phyloP scores from a whole-genome alignment of 768 basidiomycete genomes.

The Calocybe cyanea region DNA sequence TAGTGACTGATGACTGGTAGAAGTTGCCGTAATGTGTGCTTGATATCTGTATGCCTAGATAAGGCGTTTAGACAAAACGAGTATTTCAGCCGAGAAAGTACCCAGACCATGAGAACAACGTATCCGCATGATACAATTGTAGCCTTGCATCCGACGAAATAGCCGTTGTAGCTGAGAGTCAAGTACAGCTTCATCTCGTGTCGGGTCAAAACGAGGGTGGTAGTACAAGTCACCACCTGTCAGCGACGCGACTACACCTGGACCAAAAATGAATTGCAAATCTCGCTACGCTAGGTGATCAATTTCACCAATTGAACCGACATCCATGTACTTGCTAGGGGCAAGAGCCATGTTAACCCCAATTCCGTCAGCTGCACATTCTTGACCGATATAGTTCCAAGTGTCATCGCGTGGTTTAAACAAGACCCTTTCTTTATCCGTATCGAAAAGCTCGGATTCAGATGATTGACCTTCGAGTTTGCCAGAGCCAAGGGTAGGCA shows the following conservation, averaged over 20 bases:
- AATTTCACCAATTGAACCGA: slow-evolving; percentile 75
- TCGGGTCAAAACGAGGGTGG: slow-evolving; percentile 82
- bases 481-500: slow-evolving; percentile 74
- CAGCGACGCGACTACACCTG: slow-evolving; percentile 60
- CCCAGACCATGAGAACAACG: slow-evolving; percentile 78
- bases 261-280: slow-evolving; percentile 1
- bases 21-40: slow-evolving; percentile 70
- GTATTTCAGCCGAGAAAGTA: slow-evolving; percentile 3
- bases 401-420: slow-evolving; percentile 72
- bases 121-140: slow-evolving; percentile 75
- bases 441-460: slow-evolving; percentile 70
- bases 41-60: slow-evolving; percentile 57
- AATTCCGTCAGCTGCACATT: slow-evolving; percentile 85
- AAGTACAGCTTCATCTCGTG: slow-evolving; percentile 60
- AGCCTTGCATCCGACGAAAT: slow-evolving; percentile 66
- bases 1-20: slow-evolving; percentile 60
- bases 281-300: neutral
- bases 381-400: slow-evolving; percentile 84
- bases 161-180: slow-evolving; percentile 75
- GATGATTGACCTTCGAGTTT: slow-evolving; percentile 51
- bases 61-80: slow-evolving; percentile 2
- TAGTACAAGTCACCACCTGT: slow-evolving; percentile 92
- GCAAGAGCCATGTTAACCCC: slow-evolving; percentile 89
- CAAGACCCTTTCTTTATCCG: slow-evolving; percentile 82
- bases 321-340: slow-evolving; percentile 74